Evolutionary conservation across 192 early-diverging fungal genomes (phyloP), one percentile per base, ranked within the genome.

Genomic region (Lunasporangiospora selenospora): DNA sequence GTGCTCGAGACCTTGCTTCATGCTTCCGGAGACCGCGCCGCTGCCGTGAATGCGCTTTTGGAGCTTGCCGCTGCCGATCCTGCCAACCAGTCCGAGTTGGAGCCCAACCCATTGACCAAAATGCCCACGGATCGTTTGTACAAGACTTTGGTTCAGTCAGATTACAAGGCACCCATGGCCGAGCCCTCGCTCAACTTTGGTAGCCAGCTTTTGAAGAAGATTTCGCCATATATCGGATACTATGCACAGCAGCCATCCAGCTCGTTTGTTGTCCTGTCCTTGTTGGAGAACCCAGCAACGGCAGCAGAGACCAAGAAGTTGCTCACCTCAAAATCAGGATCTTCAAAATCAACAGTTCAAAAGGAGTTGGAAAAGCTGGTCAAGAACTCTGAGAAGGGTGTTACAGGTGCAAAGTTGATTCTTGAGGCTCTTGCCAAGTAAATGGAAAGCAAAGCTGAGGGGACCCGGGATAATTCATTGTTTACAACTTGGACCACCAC

Each of bases 1-100:
- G 79, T 96, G 12, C 65, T 78, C 38, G 90, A 92, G 67, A 89
- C 83, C 24, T 77, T 92, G 70, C 62, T 92, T 54, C 88, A 83
- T 45, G 86, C 88, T 31, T 21, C 46, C 18, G 78, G 78, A 23
- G 81, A 86, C 42, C 77, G 67, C 48, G 49, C 51, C 3, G 61
- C 66, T 16, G 81, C 80, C 21, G 43, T 80, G 27, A 58, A 85
- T 30, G 53, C 69, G 15, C 71, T 81, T 23, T 59, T 81, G 24
- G 63, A 61, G 16, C 27, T 83, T 27, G 78, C 75, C 18, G 63
- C 45, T 19, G 70, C 70, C n/a, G 30, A 71, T 30, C 66, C 78
- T 32, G 57, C 78, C 24, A 66, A 67, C 9, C 62, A 80, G 1
- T 76, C 54, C 21, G 59, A 70, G 9, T 60, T 63, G 11, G 32